These are phyloP conservation scores for Yamadazyma endophytica DNA, from an alignment of 805 yeast species.

Conservation along the genomic window DNA sequence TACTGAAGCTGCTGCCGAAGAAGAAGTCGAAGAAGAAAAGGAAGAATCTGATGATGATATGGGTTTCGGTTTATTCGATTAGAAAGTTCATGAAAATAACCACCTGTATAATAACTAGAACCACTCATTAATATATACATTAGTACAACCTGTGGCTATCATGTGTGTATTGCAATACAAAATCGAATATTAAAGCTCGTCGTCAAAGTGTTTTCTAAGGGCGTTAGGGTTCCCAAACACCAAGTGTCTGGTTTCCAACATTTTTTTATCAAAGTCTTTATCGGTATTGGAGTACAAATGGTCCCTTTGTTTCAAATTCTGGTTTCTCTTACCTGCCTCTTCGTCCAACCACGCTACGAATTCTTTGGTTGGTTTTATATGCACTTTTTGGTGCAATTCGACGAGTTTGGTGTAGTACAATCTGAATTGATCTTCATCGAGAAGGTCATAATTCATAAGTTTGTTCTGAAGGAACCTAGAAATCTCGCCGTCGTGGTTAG, in stretches of 20 bases:
- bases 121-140: slow-evolving; percentile 1
- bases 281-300: slow-evolving; percentile 28
- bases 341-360: slow-evolving; percentile 64
- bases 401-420: slow-evolving; percentile 33
- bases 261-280: slow-evolving; percentile 30
- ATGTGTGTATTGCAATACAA: not conserved
- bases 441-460: slow-evolving; percentile 15
- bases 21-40: slow-evolving; percentile 66
- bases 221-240: slow-evolving; percentile 80
- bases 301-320: slow-evolving; percentile 20
- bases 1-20: slow-evolving; percentile 68
- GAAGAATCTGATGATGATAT: slow-evolving; percentile 69
- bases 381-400: slow-evolving; percentile 26
- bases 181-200: slow-evolving; percentile 18
- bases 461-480: slow-evolving; percentile 35
- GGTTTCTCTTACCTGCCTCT: slow-evolving; percentile 27
- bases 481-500: slow-evolving; percentile 16
- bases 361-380: slow-evolving; percentile 25
- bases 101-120: slow-evolving; percentile 9
- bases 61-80: slow-evolving; percentile 54
- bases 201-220: slow-evolving; percentile 54
- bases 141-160: not conserved
- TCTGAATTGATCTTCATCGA: slow-evolving; percentile 35
- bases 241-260: slow-evolving; percentile 49
- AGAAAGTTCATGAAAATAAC: slow-evolving; percentile 10